Base-by-base conservation (phyloP, 1,284 basidiomycete genomes). In the Malassezia pachydermatis region DNA sequence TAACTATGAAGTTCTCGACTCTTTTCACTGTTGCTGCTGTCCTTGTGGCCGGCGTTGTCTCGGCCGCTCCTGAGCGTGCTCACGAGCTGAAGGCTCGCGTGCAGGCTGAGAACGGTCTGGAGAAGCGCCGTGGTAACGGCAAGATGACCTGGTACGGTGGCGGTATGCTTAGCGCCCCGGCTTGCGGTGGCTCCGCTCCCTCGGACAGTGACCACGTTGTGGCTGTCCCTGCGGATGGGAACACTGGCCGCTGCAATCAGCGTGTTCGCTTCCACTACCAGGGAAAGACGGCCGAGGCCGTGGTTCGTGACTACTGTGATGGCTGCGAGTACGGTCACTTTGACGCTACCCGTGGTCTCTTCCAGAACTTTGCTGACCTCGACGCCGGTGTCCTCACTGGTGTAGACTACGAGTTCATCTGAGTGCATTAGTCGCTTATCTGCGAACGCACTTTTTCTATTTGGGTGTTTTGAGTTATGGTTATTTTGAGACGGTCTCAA, bases 101-200 rank as follows among this genome's bases (percentile, higher is more conserved):
- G 20, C 25, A 37, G 14, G 13, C 19, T 8, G 49, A 51, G 41
- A 46, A 41, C 28, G 38, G 43, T 16, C 39, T 57, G 25, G 49
- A 64, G 48, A 44, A 54, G 38, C 36, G 36, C 16, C 62, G 62
- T 28, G 39, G 39, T 17, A 7, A 19, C 11, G 62, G 62, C 27
- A 44, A 45, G 45, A 37, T 62, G 27, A 67, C 65, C 45, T 67
- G 58, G 55, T 67, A 67, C 54, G 57, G 36, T 13, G 65, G 65
- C 36, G 25, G 23, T 16, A 66, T 68, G 51, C 57, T 70, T 13
- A 22, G 51, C 27, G 48, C 58, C 45, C 67, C 67, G 1, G 63
- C 65, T 14, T 69, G 67, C 48, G 65, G 65, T 25, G 67, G 67
- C 8, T n/a, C 50, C 2, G 54, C 55, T 6, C 67, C 67, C 4